Percentiles rank a stretch among this genome's conserved stretches.
Evolutionary conservation across 257 asterid genomes (phyloP).

Genomic region (Jasminum sambac): DNA sequence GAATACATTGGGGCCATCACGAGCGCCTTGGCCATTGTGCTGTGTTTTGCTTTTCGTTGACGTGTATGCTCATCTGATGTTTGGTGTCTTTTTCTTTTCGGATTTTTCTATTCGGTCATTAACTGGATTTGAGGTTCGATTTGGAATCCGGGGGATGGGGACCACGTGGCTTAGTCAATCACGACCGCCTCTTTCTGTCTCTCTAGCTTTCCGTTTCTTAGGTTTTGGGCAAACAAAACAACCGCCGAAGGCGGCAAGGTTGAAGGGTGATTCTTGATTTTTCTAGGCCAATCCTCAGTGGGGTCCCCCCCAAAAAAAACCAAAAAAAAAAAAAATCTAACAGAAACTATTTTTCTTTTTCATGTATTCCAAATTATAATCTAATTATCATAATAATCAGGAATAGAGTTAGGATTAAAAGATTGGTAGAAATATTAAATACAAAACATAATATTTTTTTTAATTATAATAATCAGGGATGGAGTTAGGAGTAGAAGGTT

Average conservation of each 20-base stretch:
- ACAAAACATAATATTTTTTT: too few relatives aligned
- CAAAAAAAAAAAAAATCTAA: too few relatives aligned
- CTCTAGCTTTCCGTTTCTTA: background rate
- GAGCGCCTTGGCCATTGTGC: constrained; percentile 39
- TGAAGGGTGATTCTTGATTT: background rate
- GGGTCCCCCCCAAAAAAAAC: too few relatives aligned
- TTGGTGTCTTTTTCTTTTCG: constrained; percentile 22
- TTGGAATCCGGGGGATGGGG: constrained; percentile 48
- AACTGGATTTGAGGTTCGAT: constrained; percentile 36
- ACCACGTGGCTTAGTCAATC: constrained; percentile 30
- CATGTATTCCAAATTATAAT: too few relatives aligned
- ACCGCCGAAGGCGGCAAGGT: constrained; percentile 16
- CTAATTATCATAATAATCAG: too few relatives aligned
- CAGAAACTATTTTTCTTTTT: too few relatives aligned
- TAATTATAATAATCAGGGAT: too few relatives aligned
- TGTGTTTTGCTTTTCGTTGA: constrained; percentile 26
- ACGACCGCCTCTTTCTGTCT: constrained; percentile 10
- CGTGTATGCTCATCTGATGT: constrained; percentile 35
- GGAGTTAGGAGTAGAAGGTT: too few relatives aligned
- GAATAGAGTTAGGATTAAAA: too few relatives aligned
- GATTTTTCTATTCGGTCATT: constrained; percentile 37
- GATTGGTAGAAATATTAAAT: too few relatives aligned
- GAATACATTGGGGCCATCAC: constrained; percentile 33
- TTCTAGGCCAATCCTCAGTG: too few relatives aligned
- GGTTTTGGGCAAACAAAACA: background rate